These are phyloP conservation scores for Escovopsis sp. DNA, from an alignment of 2,329 filamentous ascomycete species.

Conservation along the genomic window DNA sequence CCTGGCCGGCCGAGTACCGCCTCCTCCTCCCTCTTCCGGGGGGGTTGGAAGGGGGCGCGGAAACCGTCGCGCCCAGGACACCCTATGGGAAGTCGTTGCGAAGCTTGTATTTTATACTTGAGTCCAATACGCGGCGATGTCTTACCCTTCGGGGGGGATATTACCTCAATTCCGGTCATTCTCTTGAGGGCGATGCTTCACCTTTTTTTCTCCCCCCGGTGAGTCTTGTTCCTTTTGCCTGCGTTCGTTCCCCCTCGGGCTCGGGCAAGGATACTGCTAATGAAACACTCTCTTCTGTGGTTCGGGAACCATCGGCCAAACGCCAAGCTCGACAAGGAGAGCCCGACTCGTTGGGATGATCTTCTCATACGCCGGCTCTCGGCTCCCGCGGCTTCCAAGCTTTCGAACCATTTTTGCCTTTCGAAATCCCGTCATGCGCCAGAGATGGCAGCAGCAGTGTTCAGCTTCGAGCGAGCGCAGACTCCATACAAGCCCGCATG, in stretches of 20 bases:
- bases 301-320: no score
- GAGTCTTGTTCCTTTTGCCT: constrained; percentile 8
- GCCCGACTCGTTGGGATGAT: no score
- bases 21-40: constrained; percentile 5
- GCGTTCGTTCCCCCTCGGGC: constrained; percentile 5
- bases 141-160: constrained; percentile 13
- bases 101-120: constrained; percentile 69
- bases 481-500: not conserved
- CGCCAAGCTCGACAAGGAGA: no score
- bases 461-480: not conserved
- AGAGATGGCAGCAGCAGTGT: not conserved
- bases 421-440: no score
- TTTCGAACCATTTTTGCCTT: no score
- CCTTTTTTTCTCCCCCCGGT: constrained; percentile 16
- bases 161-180: constrained; percentile 90
- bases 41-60: constrained; percentile 4
- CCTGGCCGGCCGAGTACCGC: constrained; percentile 10
- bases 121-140: constrained; percentile 88
- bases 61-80: constrained; percentile 13
- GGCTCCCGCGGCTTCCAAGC: no score
- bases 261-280: constrained; percentile 15
- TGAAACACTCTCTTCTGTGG: not conserved
- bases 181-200: constrained; percentile 59
- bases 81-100: constrained; percentile 88
- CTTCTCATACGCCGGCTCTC: no score